These are phyloP conservation scores for Heliamphora pulchella DNA, from an alignment of 179 eudicot genomes.

Conservation along the genomic window DNA sequence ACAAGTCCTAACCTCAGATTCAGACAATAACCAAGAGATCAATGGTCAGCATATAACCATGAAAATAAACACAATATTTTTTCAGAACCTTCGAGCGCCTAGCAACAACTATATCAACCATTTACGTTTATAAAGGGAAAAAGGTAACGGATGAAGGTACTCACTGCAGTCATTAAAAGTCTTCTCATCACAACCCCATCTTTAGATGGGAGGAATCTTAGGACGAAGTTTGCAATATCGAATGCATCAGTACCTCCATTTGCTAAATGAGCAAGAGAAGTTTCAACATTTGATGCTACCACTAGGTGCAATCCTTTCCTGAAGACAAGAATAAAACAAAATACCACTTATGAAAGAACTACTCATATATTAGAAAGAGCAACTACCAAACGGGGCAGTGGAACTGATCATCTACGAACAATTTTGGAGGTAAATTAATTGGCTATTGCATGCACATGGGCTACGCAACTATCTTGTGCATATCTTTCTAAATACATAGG, in stretches of 20 bases:
- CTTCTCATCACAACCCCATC: conserved; percentile 79
- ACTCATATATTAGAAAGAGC: neutral
- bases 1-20: neutral
- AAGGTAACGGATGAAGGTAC: conserved; percentile 23
- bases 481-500: neutral
- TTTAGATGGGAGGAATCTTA: conserved; percentile 60
- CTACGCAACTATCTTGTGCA: neutral
- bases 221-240: conserved; percentile 52
- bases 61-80: neutral
- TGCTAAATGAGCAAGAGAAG: conserved; percentile 29
- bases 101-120: neutral
- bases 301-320: conserved; percentile 51
- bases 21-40: conserved; percentile 2
- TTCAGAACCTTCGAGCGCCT: conserved; percentile 1
- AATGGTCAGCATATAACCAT: neutral
- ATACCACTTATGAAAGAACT: neutral
- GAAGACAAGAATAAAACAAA: conserved; percentile 19
- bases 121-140: neutral
- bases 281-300: conserved; percentile 27
- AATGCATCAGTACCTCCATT: conserved; percentile 30
- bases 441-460: neutral
- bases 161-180: conserved; percentile 81
- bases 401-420: neutral
- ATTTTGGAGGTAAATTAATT: neutral
- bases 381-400: neutral